A percentile compares a stretch with the other conserved stretches of the same genome.
phyloP scores from a whole-genome alignment of 2,329 filamentous ascomycete species.

The Fusarium solani-melongenae region DNA sequence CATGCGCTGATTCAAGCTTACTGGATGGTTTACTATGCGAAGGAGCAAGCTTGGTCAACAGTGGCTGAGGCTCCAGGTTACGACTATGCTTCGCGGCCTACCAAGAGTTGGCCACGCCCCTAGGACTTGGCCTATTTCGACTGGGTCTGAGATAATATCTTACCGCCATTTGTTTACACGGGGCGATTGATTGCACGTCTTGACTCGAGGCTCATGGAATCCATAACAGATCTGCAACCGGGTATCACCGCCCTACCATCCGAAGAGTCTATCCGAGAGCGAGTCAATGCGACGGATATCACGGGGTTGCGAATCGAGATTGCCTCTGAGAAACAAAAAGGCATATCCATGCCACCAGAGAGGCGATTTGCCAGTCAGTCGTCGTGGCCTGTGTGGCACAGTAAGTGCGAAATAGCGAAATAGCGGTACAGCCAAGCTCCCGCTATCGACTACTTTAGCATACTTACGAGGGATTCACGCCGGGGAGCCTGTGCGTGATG shows the following conservation, averaged over 20 bases:
- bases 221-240: background rate
- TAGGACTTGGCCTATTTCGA: background rate
- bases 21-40: background rate
- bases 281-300: background rate
- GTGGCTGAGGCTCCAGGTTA: conserved; percentile 14
- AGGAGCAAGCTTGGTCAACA: background rate
- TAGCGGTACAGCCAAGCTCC: conserved; percentile 13
- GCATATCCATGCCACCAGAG: background rate
- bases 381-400: background rate
- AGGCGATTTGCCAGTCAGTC: conserved; percentile 3
- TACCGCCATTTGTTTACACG: conserved; percentile 16
- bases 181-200: background rate
- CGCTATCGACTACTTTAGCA: conserved; percentile 6
- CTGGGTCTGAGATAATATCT: conserved; percentile 11
- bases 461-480: background rate
- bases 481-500: background rate
- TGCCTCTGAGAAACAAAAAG: background rate
- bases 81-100: background rate
- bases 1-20: background rate
- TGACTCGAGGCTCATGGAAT: background rate
- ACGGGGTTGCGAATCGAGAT: background rate
- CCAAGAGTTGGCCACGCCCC: background rate
- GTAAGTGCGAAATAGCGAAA: conserved; percentile 17
- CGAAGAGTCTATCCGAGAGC: background rate
- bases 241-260: background rate